Conservation (phyloP, 257 asterid genomes). For the Jacaranda copaia region DNA sequence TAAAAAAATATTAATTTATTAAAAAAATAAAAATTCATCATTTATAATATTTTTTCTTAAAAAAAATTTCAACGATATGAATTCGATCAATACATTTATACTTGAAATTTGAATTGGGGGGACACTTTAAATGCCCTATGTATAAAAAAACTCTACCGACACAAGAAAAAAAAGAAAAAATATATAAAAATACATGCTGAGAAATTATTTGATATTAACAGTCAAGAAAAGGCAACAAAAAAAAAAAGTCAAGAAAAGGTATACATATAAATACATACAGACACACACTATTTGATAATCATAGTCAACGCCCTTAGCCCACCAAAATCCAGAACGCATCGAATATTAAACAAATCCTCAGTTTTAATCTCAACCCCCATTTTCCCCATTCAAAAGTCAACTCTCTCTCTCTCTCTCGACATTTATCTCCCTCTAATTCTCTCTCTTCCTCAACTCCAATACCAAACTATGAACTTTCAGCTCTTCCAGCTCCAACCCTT, state of each 20-base stretch:
- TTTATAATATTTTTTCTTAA: no score
- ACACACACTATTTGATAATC: constrained; percentile 6
- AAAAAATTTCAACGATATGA: no score
- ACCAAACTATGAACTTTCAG: constrained; percentile 36
- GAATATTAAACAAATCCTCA: constrained; percentile 38
- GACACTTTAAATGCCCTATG: no score
- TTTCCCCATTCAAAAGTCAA: constrained; percentile 61
- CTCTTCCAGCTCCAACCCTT: constrained; percentile 20
- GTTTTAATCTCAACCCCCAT: constrained; percentile 34
- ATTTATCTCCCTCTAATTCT: constrained; percentile 34
- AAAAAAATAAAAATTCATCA: no score
- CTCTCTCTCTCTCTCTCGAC: constrained; percentile 50
- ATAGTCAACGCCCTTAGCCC: constrained; percentile 53
- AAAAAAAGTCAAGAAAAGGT: no score
- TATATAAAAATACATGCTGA: neutral
- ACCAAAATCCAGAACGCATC: constrained; percentile 48
- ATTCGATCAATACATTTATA: no score
- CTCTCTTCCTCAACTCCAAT: constrained; percentile 35
- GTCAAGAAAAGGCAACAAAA: no score
- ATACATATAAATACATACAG: neutral
- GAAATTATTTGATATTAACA: no score
- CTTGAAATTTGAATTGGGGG: no score
- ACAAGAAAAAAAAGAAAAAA: neutral
- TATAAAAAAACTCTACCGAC: no score
- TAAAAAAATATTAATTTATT: no score